phyloP scores from a whole-genome alignment of 352 stramenopile genomes.

The Phytophthora tentaculata region DNA sequence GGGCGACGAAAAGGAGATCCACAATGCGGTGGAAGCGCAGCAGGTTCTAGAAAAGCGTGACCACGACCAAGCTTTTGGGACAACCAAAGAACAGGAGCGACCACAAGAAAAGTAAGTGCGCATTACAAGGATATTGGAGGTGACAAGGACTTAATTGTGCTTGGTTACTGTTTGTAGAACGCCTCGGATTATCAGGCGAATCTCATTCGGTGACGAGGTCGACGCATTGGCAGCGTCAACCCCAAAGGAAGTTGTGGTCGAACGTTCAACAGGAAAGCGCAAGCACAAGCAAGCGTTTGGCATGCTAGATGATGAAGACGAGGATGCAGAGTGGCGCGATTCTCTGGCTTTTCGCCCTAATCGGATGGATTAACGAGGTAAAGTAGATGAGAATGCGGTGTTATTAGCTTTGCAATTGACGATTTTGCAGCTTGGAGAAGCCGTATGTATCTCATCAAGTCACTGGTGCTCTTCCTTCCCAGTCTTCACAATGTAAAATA shows the following conservation, averaged over 20 bases:
- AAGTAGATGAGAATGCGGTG: not conserved
- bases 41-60: constrained; percentile 30
- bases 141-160: constrained; percentile 8
- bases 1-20: constrained; percentile 10
- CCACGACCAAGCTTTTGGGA: constrained; percentile 29
- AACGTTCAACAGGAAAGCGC: constrained; percentile 28
- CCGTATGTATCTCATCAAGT: constrained; percentile 7
- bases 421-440: constrained; percentile 6
- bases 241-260: constrained; percentile 5
- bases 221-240: constrained; percentile 19
- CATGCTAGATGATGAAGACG: constrained; percentile 40
- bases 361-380: constrained; percentile 15
- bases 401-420: constrained; percentile 17
- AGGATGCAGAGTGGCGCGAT: constrained; percentile 42
- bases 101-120: constrained; percentile 34
- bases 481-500: constrained; percentile 89
- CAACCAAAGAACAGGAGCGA: constrained; percentile 14
- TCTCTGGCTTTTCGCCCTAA: constrained; percentile 37
- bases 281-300: constrained; percentile 36
- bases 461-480: constrained; percentile 82
- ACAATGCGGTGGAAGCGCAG: constrained; percentile 16
- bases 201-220: constrained; percentile 41
- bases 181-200: constrained; percentile 39
- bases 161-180: constrained; percentile 27
- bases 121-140: not conserved